Base-by-base conservation (phyloP, 1,139 yeast species). In the Yamadazyma sp. region DNA sequence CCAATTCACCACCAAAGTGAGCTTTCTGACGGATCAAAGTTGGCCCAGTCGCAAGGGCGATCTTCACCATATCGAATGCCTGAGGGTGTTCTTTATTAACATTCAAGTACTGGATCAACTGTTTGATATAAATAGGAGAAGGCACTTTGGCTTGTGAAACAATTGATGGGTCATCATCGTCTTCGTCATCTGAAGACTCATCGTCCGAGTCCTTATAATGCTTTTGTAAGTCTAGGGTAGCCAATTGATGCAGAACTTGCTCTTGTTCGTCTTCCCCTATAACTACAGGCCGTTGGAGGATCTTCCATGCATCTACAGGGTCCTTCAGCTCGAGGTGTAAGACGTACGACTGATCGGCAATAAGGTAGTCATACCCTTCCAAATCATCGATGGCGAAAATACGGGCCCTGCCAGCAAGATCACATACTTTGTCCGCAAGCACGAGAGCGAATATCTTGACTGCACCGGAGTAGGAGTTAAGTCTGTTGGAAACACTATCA, bases 51-150 rank as follows among this genome's bases (percentile, higher is more conserved):
- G 54, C 53, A n/a, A 82, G 64, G 0, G 85, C 87, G 8, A 72
- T 43, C 30, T 62, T 56, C 25, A 67, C 69, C 62, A 77, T 81
- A 26, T 78, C 82, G 48, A 66, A 75, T 0, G 83, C 76, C 36
- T 64, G 59, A 1, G 64, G 60, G 34, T 67, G 69, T 20, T 68
- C 68, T 1, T 64, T 48, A 38, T 79, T 83, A 0, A 65, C 53
- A 9, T 56, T 54, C 12, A 85, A 55, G 47, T 82, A 84, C 8
- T 62, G 62, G n/a, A 82, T 47, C n/a, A 84, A 59, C 37, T 81
- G 87, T 44, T 78, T 77, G 22, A 85, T 64, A 50, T 83, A 85
- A 2, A 82, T 68, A 0, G 91, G 91, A 4, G 69, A 61, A 0
- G 69, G 53, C 0, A 78, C 61, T n/a, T 55, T 61, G 7, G 60